Conservation (phyloP, 106 monocot species). For the Allium fistulosum region DNA sequence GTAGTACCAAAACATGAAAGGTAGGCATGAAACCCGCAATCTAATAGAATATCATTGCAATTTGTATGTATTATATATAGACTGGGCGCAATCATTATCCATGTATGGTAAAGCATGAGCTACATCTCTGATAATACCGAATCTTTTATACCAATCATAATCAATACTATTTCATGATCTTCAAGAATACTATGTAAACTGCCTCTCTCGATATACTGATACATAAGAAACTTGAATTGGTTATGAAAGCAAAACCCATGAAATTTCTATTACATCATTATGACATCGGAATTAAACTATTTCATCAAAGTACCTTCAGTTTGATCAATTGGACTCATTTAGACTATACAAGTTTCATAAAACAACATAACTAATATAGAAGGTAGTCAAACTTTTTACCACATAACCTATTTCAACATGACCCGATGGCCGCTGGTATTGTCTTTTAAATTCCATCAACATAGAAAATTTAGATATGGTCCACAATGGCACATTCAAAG, state of each 20-base stretch:
- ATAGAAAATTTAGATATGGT: no score
- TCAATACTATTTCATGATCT: background rate
- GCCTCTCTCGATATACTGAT: constrained; percentile 21
- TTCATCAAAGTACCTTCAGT: no score
- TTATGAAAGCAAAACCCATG: constrained; percentile 22
- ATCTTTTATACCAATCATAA: constrained; percentile 26
- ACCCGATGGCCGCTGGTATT: no score
- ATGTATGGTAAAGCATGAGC: constrained; percentile 30
- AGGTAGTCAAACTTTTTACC: no score
- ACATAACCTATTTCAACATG: no score
- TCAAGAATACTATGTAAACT: constrained; percentile 6
- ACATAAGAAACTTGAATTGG: constrained; percentile 11
- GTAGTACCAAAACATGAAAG: constrained; percentile 30
- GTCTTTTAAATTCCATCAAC: no score
- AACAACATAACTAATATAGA: no score
- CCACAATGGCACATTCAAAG: no score
- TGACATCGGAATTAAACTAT: no score
- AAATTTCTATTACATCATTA: background rate
- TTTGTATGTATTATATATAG: constrained; percentile 23
- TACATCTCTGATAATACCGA: constrained; percentile 14
- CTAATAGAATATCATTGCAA: constrained; percentile 26
- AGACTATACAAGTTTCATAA: no score
- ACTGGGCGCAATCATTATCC: constrained; percentile 28
- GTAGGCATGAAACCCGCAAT: constrained; percentile 16
- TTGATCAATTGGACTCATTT: no score